Evolutionary conservation across 2,329 filamentous ascomycete species (phyloP).

Genomic region (Aspergillus persii): DNA sequence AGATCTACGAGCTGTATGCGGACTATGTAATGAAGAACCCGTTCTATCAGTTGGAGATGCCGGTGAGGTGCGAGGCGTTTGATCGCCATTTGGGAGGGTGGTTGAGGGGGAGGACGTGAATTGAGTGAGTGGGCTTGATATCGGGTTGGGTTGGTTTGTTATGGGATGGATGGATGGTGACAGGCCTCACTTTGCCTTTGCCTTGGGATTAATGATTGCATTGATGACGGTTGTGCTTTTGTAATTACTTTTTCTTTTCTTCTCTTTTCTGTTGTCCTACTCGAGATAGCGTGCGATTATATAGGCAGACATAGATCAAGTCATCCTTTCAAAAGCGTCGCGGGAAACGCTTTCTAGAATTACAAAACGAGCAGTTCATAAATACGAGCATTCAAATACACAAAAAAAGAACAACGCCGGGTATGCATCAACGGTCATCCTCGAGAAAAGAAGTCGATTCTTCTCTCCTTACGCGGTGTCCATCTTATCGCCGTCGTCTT

Average conservation of each 20-base stretch:
- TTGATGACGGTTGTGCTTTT: slow-evolving; percentile 15
- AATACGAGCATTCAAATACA: slow-evolving; percentile 16
- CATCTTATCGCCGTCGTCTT: slow-evolving; percentile 74
- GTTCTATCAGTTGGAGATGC: slow-evolving; percentile 98
- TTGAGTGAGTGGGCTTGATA: too few relatives aligned
- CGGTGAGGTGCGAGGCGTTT: slow-evolving; percentile 90
- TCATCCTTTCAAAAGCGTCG: slow-evolving; percentile 14
- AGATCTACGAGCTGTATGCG: slow-evolving; percentile 90
- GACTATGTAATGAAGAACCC: slow-evolving; percentile 99
- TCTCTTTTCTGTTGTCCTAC: neutral
- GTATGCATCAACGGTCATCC: slow-evolving; percentile 37
- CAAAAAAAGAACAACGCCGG: slow-evolving; percentile 30
- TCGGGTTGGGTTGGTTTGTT: slow-evolving; percentile 1
- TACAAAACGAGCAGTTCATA: slow-evolving; percentile 21
- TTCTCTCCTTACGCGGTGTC: slow-evolving; percentile 67
- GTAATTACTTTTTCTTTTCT: slow-evolving; percentile 4
- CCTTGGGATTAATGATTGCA: neutral
- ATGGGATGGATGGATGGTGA: slow-evolving; percentile 16
- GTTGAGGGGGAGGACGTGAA: slow-evolving; percentile 57
- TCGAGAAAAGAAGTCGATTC: slow-evolving; percentile 13
- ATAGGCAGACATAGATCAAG: slow-evolving; percentile 3
- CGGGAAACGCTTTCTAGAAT: slow-evolving; percentile 17
- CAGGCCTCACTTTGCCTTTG: too few relatives aligned
- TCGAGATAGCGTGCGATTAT: slow-evolving; percentile 10
- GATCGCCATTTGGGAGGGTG: slow-evolving; percentile 81